Evolutionary conservation across 2,329 filamentous ascomycete species (phyloP), one percentile per base, ranked within the genome.

Genomic region (Sporothrix variecibatus): DNA sequence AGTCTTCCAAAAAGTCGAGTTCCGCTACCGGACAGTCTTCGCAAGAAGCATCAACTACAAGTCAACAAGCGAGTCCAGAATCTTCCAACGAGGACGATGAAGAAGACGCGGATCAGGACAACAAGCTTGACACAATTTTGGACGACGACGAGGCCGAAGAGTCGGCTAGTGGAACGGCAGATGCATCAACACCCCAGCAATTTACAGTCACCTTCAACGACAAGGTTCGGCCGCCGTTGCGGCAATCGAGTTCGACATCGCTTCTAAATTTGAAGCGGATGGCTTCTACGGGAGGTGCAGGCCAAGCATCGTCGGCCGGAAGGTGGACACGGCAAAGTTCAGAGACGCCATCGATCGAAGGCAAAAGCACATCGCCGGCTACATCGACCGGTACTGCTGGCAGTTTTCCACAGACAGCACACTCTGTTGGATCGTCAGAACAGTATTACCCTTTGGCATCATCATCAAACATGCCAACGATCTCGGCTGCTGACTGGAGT

Each of bases 61-160:
- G 82, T 64, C 84, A 84, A 75, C 83, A 84, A 71, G 80, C 82
- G 34, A 89, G 87, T 75, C 86, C 86, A 1, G 85, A 83, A 53
- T 90, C 89, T 26, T 88, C 87, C 2, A 86, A 86, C 75, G 88
- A 87, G 20, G 84, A 87, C 11, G 85, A 86, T 58, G 87, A 87
- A 12, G 85, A 86, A 60, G 87, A 85, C 12, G 74, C 77, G 7
- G 87, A 87, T 31, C 81, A 80, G 17, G 81, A 83, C 56, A 70
- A 79, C 28, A 86, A 82, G 67, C 82, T 90, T 46, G 86, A 87
- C 64, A 84, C 86, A 4, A 90, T 91, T 73, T 81, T 79, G 6
- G 88, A 91, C 31, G 87, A 89, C 78, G 81, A 81, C 17, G 84
- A 85, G 71, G 79, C 75, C 51, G 77, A 74, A 43, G 75, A 72